A percentile compares a stretch with the other conserved stretches of the same genome.
These are phyloP conservation scores for Collybia sp. DNA, from an alignment of 768 basidiomycete species.

Conservation along the genomic window DNA sequence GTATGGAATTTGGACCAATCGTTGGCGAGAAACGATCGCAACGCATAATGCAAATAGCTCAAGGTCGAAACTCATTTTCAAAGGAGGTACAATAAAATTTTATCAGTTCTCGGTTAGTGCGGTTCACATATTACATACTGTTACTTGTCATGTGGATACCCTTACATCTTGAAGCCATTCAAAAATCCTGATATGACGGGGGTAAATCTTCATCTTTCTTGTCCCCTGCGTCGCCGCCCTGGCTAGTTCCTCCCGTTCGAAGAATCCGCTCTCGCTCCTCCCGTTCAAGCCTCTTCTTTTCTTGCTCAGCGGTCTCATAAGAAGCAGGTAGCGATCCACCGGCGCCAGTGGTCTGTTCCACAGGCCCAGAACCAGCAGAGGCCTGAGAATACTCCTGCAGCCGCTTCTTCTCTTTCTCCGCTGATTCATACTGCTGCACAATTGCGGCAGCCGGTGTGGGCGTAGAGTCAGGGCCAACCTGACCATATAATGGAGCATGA, in stretches of 20 bases:
- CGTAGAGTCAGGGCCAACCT: constrained; percentile 6
- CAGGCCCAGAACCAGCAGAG: constrained; percentile 10
- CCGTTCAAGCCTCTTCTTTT: constrained; percentile 60
- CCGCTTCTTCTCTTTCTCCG: constrained; percentile 66
- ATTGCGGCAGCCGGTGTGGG: constrained; percentile 14
- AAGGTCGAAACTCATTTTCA: no score
- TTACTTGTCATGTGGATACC: no score
- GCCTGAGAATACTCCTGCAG: constrained; percentile 36
- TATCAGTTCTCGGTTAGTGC: no score
- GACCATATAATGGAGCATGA: constrained; percentile 23
- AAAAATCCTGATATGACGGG: constrained; percentile 38
- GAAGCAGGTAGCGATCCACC: constrained; percentile 8
- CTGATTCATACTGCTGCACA: constrained; percentile 37
- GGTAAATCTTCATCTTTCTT: constrained; percentile 41
- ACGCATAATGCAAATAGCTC: no score
- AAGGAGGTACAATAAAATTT: no score
- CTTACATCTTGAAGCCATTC: background rate
- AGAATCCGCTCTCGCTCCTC: constrained; percentile 61
- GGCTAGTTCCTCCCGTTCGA: constrained; percentile 15
- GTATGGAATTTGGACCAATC: constrained; percentile 7
- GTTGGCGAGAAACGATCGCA: no score
- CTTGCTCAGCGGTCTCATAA: constrained; percentile 53
- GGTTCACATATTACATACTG: no score
- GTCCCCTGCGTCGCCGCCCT: constrained; percentile 5
- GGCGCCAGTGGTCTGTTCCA: constrained; percentile 9